Base-by-base conservation (phyloP, 1,284 basidiomycete genomes). In the Rugosomyces carneus region DNA sequence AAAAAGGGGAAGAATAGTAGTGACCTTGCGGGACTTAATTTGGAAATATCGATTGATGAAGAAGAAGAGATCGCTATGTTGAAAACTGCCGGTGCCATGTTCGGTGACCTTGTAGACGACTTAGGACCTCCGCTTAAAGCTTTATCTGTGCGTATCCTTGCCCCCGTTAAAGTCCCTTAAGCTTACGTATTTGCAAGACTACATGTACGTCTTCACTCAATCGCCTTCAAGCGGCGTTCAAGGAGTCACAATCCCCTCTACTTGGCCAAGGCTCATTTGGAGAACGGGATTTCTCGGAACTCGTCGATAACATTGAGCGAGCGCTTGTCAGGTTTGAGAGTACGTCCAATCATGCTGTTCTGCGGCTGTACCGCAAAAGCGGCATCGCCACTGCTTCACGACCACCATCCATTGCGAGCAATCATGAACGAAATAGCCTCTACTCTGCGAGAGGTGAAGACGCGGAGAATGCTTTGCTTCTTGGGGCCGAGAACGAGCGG, bases 21-120 rank as follows among this genome's bases (percentile, higher is more conserved):
- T 21, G 40, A 37, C 19, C 47, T 53, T 7, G 49, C 53, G 31
- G 55, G 52, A 32, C 41, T 52, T 8, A 51, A 52, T 48, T 49
- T 54, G 40, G 57, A 24, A 4, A 26, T 35, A 0, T 56, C 52
- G n/a, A 57, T 56, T 8, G 66, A 70, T 13, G 73, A 74, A 26
- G 72, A 75, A 24, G 80, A 82, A 40, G 81, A 81, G 32, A 70
- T 70, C 5, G 69, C 69, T 0, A 68, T 83, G 51, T 59, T 92
- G 9, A 72, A 74, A 37, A 75, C 80, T 4, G 86, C 86, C 1
- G 81, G 85, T 0, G 75, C 75, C 8, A 81, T 93, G 65, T 93
- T 95, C 62, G 83, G 85, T 6, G 80, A 86, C 51, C 71, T 96
- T 20, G 73, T 91, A n/a, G 83, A 90, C 41, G 84, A 90, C 56